Conservation (phyloP, 129 eudicot genomes). For the Flaveria sonorensis region DNA sequence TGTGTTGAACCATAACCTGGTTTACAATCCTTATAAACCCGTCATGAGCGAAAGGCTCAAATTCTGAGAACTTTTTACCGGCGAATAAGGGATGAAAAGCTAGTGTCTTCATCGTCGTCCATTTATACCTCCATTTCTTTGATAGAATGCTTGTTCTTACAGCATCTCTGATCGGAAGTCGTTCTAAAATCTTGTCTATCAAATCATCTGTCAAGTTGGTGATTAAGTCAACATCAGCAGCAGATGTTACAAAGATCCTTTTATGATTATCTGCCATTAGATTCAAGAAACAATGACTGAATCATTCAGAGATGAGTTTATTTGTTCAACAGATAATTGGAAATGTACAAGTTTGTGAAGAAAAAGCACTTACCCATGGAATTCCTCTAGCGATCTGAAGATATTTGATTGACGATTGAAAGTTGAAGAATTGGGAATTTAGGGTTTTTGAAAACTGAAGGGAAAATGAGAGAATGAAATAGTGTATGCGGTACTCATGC, state of each 20-base stretch:
- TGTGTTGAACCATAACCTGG: constrained; percentile 8
- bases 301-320: not conserved
- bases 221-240: constrained; percentile 6
- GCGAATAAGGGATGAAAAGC: not conserved
- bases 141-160: constrained; percentile 20
- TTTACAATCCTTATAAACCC: constrained; percentile 4
- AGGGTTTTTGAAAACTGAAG: not conserved
- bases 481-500: too few relatives aligned
- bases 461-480: too few relatives aligned
- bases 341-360: too few relatives aligned
- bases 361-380: too few relatives aligned
- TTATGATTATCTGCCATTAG: not conserved
- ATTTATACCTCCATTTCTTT: constrained; percentile 22
- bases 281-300: not conserved
- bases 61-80: not conserved
- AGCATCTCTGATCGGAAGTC: constrained; percentile 24
- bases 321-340: not conserved
- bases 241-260: not conserved
- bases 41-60: not conserved
- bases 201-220: constrained; percentile 16
- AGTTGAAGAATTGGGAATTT: too few relatives aligned
- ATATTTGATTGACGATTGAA: too few relatives aligned
- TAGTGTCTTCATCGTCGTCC: constrained; percentile 18
- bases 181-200: constrained; percentile 14
- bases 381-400: too few relatives aligned